These are phyloP conservation scores for Coemansia sp. DNA, from an alignment of 192 early-diverging fungal species.

Conservation along the genomic window DNA sequence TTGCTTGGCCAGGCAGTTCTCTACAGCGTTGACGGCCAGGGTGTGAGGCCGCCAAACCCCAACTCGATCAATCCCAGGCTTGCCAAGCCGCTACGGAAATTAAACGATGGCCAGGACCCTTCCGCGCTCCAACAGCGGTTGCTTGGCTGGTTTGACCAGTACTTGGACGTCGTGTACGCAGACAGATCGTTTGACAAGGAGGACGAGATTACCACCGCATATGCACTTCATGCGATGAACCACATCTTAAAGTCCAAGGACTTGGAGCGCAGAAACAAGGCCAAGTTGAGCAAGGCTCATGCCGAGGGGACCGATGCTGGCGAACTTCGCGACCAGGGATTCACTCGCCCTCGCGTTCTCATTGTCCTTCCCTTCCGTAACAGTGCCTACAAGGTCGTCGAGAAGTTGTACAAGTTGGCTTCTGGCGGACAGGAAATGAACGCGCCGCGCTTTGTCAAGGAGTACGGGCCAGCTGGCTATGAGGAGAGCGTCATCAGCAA, in stretches of 20 bases:
- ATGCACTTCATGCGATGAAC: slow-evolving; percentile 86
- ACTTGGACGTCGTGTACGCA: slow-evolving; percentile 76
- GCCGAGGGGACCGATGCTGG: slow-evolving; percentile 59
- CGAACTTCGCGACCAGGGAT: slow-evolving; percentile 93
- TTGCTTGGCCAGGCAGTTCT: slow-evolving; percentile 37
- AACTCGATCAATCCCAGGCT: slow-evolving; percentile 33
- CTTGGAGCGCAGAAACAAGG: slow-evolving; percentile 69
- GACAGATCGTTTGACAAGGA: slow-evolving; percentile 63
- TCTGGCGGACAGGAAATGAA: slow-evolving; percentile 84
- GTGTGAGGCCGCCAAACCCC: slow-evolving; percentile 25
- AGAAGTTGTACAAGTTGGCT: slow-evolving; percentile 72
- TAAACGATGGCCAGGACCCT: slow-evolving; percentile 30
- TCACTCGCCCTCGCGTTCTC: slow-evolving; percentile 89
- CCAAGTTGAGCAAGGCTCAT: slow-evolving; percentile 67
- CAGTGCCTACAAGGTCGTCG: slow-evolving; percentile 75
- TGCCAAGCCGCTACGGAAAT: slow-evolving; percentile 36
- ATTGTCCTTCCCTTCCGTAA: slow-evolving; percentile 89
- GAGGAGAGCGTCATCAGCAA: slow-evolving; percentile 61
- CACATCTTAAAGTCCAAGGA: slow-evolving; percentile 84
- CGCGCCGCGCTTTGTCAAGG: slow-evolving; percentile 82
- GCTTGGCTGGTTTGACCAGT: slow-evolving; percentile 68
- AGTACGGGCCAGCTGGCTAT: slow-evolving; percentile 61
- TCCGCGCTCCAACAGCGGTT: slow-evolving; percentile 61
- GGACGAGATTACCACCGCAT: slow-evolving; percentile 69
- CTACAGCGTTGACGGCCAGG: slow-evolving; percentile 31